phyloP scores from a whole-genome alignment of 108 stramenopile genomes.

The Asterionellopsis glacialis region DNA sequence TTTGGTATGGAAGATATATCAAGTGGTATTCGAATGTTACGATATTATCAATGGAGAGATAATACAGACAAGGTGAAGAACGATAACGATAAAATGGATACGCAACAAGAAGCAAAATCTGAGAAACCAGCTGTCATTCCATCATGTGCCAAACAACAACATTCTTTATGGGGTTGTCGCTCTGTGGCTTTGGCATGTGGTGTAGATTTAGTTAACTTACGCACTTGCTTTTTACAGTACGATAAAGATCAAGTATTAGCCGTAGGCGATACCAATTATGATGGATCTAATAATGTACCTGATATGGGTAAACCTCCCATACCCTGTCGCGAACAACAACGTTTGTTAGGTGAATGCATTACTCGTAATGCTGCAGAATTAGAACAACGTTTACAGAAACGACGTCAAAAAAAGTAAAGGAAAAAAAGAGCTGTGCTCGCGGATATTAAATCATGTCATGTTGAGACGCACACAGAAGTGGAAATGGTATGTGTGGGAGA shows the following conservation, averaged over 20 bases:
- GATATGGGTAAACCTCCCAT: not conserved
- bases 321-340: slow-evolving; percentile 2
- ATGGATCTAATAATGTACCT: not conserved
- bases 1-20: not conserved
- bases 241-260: not conserved
- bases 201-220: not conserved
- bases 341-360: not conserved
- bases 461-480: too few species aligned
- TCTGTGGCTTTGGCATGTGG: slow-evolving; percentile 3
- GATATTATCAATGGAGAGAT: not conserved
- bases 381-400: not conserved
- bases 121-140: not conserved
- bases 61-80: not conserved
- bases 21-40: not conserved
- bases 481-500: too few species aligned
- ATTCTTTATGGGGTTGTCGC: slow-evolving; percentile 4
- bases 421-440: too few species aligned
- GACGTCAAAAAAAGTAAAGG: too few species aligned
- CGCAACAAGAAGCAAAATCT: not conserved
- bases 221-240: not conserved
- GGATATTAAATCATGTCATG: too few species aligned
- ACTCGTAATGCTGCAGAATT: not conserved
- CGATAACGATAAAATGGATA: not conserved
- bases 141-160: not conserved
- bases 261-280: not conserved